A percentile compares a stretch with the other conserved stretches of the same genome.
These are phyloP conservation scores for Lactarius psammicola DNA, from an alignment of 768 basidiomycete genomes.

Conservation along the genomic window DNA sequence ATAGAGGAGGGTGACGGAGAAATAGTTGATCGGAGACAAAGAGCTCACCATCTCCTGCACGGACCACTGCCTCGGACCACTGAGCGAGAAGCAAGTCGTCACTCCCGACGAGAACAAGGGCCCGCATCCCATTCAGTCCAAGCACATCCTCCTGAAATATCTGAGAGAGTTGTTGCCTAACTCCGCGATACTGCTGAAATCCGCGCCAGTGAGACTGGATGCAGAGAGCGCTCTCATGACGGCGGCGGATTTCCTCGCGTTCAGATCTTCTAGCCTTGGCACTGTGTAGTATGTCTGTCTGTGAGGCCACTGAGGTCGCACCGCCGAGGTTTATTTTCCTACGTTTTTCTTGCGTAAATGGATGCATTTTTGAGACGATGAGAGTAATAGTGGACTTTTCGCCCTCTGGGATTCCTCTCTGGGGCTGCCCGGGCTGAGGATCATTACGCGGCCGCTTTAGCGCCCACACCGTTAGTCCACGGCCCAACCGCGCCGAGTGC, in stretches of 20 bases:
- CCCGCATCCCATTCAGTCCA: slow-evolving; percentile 57
- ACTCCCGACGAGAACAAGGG: slow-evolving; percentile 58
- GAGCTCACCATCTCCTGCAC: slow-evolving; percentile 34
- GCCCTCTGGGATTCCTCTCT: background rate
- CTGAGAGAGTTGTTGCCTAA: slow-evolving; percentile 46
- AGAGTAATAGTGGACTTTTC: background rate
- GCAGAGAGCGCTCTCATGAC: slow-evolving; percentile 54
- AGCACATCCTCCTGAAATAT: slow-evolving; percentile 53
- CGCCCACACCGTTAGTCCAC: background rate
- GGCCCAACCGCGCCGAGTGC: background rate
- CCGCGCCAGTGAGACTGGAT: slow-evolving; percentile 77
- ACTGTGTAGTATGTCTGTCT: slow-evolving; percentile 56
- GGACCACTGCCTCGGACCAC: slow-evolving; percentile 46
- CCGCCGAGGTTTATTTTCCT: slow-evolving; percentile 80
- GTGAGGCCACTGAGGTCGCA: slow-evolving; percentile 47
- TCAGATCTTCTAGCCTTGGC: slow-evolving; percentile 61
- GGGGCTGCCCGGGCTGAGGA: too few species aligned
- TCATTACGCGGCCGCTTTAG: slow-evolving; percentile 14
- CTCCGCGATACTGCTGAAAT: slow-evolving; percentile 39
- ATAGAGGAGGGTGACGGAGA: background rate
- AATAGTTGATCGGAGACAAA: background rate
- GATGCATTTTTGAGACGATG: slow-evolving; percentile 35
- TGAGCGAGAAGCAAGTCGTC: slow-evolving; percentile 46
- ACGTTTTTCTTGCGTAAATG: slow-evolving; percentile 51
- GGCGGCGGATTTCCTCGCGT: slow-evolving; percentile 52